Percentiles rank a stretch among this genome's conserved stretches.
These are phyloP conservation scores for Pittosporum tobira DNA, from an alignment of 129 eudicot species.

Conservation along the genomic window DNA sequence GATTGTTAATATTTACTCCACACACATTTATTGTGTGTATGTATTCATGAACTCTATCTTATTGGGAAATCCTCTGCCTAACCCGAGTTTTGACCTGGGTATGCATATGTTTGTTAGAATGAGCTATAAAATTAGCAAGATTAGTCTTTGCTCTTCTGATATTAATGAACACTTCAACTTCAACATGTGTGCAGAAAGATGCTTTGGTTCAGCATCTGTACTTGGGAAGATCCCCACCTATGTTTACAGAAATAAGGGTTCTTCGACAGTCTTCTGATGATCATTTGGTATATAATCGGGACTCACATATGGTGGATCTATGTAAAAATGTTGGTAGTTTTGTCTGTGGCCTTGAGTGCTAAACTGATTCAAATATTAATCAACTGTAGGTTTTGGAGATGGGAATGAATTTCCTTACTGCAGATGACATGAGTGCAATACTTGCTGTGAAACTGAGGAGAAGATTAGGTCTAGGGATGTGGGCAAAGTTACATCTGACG, in stretches of 20 bases:
- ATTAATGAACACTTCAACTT: constrained; percentile 13
- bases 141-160: not conserved
- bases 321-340: not conserved
- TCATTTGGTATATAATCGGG: constrained; percentile 59
- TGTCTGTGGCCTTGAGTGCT: not conserved
- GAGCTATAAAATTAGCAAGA: too few species aligned
- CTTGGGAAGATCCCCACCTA: constrained; percentile 88
- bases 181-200: constrained; percentile 44
- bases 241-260: constrained; percentile 91
- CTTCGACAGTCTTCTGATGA: constrained; percentile 61
- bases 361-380: constrained; percentile 9
- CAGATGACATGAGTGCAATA: constrained; percentile 90
- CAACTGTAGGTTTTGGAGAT: constrained; percentile 64
- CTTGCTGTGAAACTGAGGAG: constrained; percentile 70
- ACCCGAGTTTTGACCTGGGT: too few species aligned
- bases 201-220: constrained; percentile 61
- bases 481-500: constrained; percentile 74
- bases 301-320: not conserved
- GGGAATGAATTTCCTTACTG: constrained; percentile 79
- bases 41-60: too few species aligned
- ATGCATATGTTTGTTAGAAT: too few species aligned
- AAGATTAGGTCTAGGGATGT: constrained; percentile 83
- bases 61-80: too few species aligned
- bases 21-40: too few species aligned
- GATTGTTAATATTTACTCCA: too few species aligned